Conservation (phyloP, 768 basidiomycete genomes). For the Boletus bicolor region DNA sequence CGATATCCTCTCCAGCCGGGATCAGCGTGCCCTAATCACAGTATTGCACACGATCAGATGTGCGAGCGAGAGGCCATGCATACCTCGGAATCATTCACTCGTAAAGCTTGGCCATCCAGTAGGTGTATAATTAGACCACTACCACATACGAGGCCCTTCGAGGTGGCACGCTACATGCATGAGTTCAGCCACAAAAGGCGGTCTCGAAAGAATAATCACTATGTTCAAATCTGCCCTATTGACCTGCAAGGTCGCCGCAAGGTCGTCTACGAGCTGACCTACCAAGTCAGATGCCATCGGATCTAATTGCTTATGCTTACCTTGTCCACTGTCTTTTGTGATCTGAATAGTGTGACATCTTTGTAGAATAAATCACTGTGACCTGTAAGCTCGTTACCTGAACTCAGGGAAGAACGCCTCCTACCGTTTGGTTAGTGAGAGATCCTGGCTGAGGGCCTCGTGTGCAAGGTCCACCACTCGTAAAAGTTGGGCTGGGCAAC, state of each 20-base stretch:
- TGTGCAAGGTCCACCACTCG: conserved; percentile 66
- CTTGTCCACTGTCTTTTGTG: conserved; percentile 74
- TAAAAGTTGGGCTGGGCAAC: conserved; percentile 59
- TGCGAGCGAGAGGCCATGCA: not conserved
- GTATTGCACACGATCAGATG: not conserved
- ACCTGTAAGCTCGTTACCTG: conserved; percentile 1
- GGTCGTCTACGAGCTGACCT: conserved; percentile 80
- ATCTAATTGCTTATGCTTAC: conserved; percentile 37
- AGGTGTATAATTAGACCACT: conserved; percentile 58
- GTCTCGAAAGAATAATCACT: conserved; percentile 35
- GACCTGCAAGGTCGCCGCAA: conserved; percentile 78
- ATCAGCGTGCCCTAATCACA: conserved; percentile 66
- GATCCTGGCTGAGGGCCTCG: conserved; percentile 52
- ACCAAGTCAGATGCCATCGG: not conserved
- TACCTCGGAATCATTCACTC: conserved; percentile 59
- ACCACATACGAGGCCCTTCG: conserved; percentile 86
- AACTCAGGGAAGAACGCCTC: conserved; percentile 2
- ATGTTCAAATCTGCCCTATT: conserved; percentile 78
- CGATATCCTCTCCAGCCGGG: conserved; percentile 72
- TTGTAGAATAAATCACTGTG: conserved; percentile 85
- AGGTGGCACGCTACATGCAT: conserved; percentile 67
- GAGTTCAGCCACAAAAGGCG: conserved; percentile 7
- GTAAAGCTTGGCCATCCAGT: conserved; percentile 49
- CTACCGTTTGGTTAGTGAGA: conserved; percentile 66
- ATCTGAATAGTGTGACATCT: conserved; percentile 74